A percentile compares a stretch with the other conserved stretches of the same genome.
Evolutionary conservation across 2,329 filamentous ascomycete species (phyloP).

Genomic region (Fusarium albidum): DNA sequence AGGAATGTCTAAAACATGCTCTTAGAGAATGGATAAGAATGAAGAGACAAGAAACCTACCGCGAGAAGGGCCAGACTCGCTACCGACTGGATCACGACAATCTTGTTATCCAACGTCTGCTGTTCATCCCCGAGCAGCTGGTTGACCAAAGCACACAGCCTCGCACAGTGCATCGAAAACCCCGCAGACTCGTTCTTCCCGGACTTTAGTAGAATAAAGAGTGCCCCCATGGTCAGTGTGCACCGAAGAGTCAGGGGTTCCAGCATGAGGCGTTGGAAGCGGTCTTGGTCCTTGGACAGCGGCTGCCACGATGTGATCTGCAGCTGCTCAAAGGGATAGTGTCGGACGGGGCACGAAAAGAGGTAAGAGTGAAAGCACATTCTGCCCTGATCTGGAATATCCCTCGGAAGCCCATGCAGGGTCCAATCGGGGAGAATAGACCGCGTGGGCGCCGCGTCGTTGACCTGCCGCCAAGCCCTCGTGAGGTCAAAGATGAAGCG

Average conservation of each 20-base stretch:
- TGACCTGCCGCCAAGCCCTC: constrained; percentile 3
- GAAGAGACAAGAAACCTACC: not conserved
- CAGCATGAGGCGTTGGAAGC: constrained; percentile 8
- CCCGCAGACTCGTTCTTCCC: constrained; percentile 2
- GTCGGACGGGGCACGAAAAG: constrained; percentile 4
- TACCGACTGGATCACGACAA: constrained; percentile 7
- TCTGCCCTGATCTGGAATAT: constrained; percentile 3
- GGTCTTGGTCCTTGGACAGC: not conserved
- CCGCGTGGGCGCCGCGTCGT: not conserved
- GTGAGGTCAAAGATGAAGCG: not conserved
- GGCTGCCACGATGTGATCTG: constrained; percentile 10
- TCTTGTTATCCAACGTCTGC: not conserved
- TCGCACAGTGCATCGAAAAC: constrained; percentile 11
- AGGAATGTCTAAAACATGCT: not conserved
- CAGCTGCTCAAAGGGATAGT: constrained; percentile 9
- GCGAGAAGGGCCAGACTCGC: constrained; percentile 5
- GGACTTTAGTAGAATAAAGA: constrained; percentile 1
- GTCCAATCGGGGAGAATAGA: constrained; percentile 2
- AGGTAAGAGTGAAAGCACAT: constrained; percentile 10
- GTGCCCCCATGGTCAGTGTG: constrained; percentile 6
- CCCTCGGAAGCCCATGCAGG: constrained; percentile 1
- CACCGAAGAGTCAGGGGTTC: not conserved
- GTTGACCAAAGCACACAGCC: constrained; percentile 8
- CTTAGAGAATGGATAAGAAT: not conserved
- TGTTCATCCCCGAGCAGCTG: constrained; percentile 38